Conservation (phyloP, 257 asterid species). For the Fraxinus pennsylvanica region DNA sequence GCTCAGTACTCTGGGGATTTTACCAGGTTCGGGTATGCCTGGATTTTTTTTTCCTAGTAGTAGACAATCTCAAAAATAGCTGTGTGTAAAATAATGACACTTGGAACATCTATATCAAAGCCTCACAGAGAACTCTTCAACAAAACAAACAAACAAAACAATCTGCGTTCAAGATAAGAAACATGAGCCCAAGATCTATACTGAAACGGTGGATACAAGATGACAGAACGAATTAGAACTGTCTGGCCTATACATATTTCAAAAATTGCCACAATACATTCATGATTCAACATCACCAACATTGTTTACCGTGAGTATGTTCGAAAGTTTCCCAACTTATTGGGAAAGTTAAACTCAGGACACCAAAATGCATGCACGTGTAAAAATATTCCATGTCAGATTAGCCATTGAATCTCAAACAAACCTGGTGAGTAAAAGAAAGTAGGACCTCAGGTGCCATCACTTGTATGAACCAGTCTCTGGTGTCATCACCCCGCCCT, state of each 20-base stretch:
- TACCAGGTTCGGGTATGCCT: no score
- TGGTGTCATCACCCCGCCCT: constrained; percentile 93
- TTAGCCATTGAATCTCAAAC: not conserved
- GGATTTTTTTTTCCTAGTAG: no score
- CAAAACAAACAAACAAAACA: not conserved
- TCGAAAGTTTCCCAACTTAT: not conserved
- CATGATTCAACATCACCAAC: not conserved
- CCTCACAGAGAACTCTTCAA: not conserved
- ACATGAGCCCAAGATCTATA: not conserved
- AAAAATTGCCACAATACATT: not conserved
- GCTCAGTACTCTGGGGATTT: not conserved
- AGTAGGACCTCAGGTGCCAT: constrained; percentile 90
- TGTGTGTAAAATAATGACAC: no score
- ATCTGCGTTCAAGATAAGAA: not conserved
- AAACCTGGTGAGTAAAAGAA: constrained; percentile 8
- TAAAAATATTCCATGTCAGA: not conserved
- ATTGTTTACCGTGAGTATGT: not conserved
- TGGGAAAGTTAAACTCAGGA: not conserved
- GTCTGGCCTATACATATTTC: not conserved
- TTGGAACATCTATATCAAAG: no score
- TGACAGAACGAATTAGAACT: not conserved
- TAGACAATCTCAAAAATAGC: no score
- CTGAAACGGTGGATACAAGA: not conserved
- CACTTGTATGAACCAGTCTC: constrained; percentile 94
- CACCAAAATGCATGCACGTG: not conserved